phyloP scores from a whole-genome alignment of 2,329 filamentous ascomycete species.

The Alternaria sp. region DNA sequence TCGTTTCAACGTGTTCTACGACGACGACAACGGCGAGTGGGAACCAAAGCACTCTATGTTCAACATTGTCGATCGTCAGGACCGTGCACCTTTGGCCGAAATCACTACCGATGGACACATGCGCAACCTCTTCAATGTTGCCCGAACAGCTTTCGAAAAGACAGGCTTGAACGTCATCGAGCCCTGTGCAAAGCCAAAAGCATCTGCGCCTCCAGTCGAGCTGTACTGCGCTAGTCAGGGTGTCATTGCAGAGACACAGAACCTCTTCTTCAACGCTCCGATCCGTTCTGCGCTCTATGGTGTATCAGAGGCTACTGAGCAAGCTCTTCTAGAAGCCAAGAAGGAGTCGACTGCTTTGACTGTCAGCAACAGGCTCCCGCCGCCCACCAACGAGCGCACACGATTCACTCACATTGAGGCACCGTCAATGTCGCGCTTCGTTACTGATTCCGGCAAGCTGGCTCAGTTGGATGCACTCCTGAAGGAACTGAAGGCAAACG shows the following conservation, averaged over 20 bases:
- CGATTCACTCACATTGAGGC: slow-evolving; percentile 91
- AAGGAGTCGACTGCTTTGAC: slow-evolving; percentile 71
- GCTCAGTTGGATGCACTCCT: slow-evolving; percentile 88
- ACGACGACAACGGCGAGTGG: slow-evolving; percentile 68
- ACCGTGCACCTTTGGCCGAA: slow-evolving; percentile 71
- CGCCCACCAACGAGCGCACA: slow-evolving; percentile 79
- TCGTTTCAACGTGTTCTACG: slow-evolving; percentile 72
- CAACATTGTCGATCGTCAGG: slow-evolving; percentile 75
- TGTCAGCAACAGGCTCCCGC: slow-evolving; percentile 70
- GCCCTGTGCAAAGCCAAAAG: slow-evolving; percentile 77
- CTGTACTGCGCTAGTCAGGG: slow-evolving; percentile 75
- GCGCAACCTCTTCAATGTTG: slow-evolving; percentile 78
- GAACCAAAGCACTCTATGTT: slow-evolving; percentile 80
- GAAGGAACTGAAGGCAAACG: slow-evolving; percentile 86
- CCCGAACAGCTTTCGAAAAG: slow-evolving; percentile 67
- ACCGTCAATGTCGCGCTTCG: slow-evolving; percentile 95
- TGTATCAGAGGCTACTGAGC: slow-evolving; percentile 68
- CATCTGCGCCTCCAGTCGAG: slow-evolving; percentile 84
- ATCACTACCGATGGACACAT: slow-evolving; percentile 76
- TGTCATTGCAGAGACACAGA: slow-evolving; percentile 68
- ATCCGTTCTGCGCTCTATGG: slow-evolving; percentile 80
- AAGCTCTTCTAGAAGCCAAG: slow-evolving; percentile 75
- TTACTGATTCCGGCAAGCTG: slow-evolving; percentile 96
- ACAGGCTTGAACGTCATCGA: slow-evolving; percentile 81
- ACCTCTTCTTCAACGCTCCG: slow-evolving; percentile 77